phyloP scores from a whole-genome alignment of 305 asterid genomes.

The Fraxinus albicans region DNA sequence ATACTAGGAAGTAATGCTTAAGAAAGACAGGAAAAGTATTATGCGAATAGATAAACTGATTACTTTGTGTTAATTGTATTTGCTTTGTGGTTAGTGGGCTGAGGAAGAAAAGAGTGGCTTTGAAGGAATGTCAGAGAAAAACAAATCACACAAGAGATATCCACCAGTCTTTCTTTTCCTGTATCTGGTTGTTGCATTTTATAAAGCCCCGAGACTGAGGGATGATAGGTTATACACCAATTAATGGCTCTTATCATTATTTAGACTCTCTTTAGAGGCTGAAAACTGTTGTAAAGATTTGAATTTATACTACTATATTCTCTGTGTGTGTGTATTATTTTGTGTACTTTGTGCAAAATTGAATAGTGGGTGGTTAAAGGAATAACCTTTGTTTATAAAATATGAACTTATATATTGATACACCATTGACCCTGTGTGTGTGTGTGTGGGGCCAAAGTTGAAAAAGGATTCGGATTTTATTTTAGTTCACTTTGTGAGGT shows the following conservation, averaged over 20 bases:
- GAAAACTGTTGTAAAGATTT: neutral
- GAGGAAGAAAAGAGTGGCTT: slow-evolving; percentile 9
- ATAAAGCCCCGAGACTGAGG: slow-evolving; percentile 14
- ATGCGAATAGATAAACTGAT: neutral
- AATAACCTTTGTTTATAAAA: slow-evolving; percentile 17
- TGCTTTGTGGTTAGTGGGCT: slow-evolving; percentile 5
- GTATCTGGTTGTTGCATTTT: slow-evolving; percentile 26
- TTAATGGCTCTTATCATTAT: slow-evolving; percentile 31
- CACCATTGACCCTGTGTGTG: slow-evolving; percentile 2
- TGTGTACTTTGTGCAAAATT: slow-evolving; percentile 7
- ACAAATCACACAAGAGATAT: neutral
- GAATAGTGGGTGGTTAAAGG: slow-evolving; percentile 24
- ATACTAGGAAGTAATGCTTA: neutral
- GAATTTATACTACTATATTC: neutral
- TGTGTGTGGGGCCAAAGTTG: neutral
- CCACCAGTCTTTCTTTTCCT: slow-evolving; percentile 1
- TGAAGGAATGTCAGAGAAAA: slow-evolving; percentile 10
- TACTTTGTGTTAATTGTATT: slow-evolving; percentile 1
- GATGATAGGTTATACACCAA: slow-evolving; percentile 39
- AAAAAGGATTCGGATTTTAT: neutral
- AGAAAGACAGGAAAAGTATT: neutral
- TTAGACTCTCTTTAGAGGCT: slow-evolving; percentile 5
- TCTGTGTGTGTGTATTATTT: neutral
- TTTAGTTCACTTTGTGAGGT: neutral
- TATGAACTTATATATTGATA: slow-evolving; percentile 12